Conservation (phyloP, 192 early-diverging fungal species). For the Gaertneriomyces sp. region DNA sequence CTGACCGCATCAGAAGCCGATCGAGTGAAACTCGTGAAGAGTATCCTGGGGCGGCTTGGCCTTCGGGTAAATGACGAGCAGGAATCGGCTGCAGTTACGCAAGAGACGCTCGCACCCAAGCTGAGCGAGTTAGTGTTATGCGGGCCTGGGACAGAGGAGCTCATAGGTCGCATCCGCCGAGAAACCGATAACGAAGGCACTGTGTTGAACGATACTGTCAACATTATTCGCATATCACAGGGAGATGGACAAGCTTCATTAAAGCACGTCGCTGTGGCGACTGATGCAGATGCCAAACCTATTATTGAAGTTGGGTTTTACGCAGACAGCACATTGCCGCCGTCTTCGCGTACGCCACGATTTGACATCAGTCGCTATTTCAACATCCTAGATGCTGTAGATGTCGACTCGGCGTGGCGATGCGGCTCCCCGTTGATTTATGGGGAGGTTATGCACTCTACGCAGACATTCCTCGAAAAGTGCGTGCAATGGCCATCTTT, state of each 20-base stretch:
- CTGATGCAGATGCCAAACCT: too few species aligned
- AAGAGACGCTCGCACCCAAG: slow-evolving; percentile 5
- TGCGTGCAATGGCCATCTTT: slow-evolving; percentile 28
- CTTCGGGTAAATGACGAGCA: slow-evolving; percentile 47
- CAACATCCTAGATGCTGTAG: not conserved
- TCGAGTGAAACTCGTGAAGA: slow-evolving; percentile 35
- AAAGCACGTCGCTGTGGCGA: too few species aligned
- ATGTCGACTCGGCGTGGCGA: slow-evolving; percentile 2
- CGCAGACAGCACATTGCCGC: too few species aligned
- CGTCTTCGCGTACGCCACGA: not conserved
- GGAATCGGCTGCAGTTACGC: not conserved
- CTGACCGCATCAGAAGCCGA: slow-evolving; percentile 1
- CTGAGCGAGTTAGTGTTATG: slow-evolving; percentile 10
- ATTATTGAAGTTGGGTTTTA: too few species aligned
- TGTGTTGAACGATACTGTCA: not conserved
- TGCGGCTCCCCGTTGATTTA: slow-evolving; percentile 79
- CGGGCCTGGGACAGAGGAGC: too few species aligned
- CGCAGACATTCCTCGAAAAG: slow-evolving; percentile 92
- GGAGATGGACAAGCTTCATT: too few species aligned
- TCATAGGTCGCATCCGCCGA: too few species aligned
- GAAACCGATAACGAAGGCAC: not conserved
- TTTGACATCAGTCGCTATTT: slow-evolving; percentile 20
- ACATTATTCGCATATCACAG: too few species aligned
- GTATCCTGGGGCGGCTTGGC: slow-evolving; percentile 62
- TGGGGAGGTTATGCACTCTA: slow-evolving; percentile 73